Base-by-base conservation (phyloP, 2,329 filamentous ascomycete genomes). In the Clonostachys rosea region DNA sequence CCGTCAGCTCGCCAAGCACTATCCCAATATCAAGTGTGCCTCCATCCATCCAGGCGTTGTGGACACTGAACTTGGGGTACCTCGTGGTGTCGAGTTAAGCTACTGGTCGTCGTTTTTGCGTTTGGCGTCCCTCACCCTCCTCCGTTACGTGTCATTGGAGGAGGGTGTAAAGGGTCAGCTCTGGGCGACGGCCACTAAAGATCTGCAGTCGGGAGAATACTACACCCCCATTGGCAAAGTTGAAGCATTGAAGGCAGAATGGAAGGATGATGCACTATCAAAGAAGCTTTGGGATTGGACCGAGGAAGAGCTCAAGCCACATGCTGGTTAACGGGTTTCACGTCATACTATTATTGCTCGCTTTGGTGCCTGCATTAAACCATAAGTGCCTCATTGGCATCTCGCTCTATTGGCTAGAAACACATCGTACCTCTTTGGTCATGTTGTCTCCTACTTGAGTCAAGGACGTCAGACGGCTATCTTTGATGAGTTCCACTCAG, bases 151-250 rank as follows among this genome's bases (percentile, higher is more conserved):
- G 8, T 39, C 36, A 10, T 4, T 14, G 1, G 36, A 39, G 36
- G 17, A 39, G 17, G 36, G 36, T 6, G 36, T 18, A 18, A 39
- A 18, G 48, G 67, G 65, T 49, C 66, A 70, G 54, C 53, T 72
- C 2, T 71, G 68, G 69, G 65, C 64, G 14, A 53, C 58, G 3
- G 58, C 58, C 13, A 51, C 54, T 11, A 44, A 47, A 1, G 57
- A 61, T 10, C 50, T 59, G 4, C 51, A 48, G 34, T 60, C 47
- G 30, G 66, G 66, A 2, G 54, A 46, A 45, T 67, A 63, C 48
- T 69, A 69, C 49, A 51, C 56, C 43, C 64, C 64, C 0, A 56
- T 69, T 5, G 67, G 64, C 3, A 46, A 59, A 4, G 34, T 46
- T 10, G 56, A 49, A 17, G 14, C 30, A 17, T 13, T 12, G n/a